Evolutionary conservation across 2,329 filamentous ascomycete species (phyloP).

Genomic region (Aspergillus brunneoviolaceus): DNA sequence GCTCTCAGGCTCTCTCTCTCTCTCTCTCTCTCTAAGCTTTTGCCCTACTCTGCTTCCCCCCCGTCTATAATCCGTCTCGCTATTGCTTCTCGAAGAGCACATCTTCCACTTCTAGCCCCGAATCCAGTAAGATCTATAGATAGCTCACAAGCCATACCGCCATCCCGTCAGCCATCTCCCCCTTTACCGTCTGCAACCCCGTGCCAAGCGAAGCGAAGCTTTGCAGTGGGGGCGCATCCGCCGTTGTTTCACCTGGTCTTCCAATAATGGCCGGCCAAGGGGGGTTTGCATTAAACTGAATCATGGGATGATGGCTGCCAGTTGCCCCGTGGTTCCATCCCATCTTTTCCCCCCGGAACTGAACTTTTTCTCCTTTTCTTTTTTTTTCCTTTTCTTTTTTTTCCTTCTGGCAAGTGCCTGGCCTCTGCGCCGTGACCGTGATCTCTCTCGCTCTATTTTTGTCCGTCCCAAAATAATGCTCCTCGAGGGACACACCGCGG

Average conservation of each 20-base stretch:
- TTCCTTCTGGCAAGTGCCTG: not conserved
- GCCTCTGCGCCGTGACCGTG: not conserved
- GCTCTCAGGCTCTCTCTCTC: too few species aligned
- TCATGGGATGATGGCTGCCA: not conserved
- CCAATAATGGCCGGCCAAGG: not conserved
- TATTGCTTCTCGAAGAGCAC: not conserved
- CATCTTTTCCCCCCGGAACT: not conserved
- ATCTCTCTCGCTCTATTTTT: not conserved
- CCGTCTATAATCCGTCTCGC: not conserved
- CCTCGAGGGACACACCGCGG: not conserved
- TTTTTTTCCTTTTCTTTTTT: not conserved
- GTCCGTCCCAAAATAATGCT: not conserved
- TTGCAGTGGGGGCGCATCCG: slow-evolving; percentile 2
- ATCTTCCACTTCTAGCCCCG: not conserved
- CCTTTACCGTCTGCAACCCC: not conserved
- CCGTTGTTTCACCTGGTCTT: not conserved
- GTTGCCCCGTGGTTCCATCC: not conserved
- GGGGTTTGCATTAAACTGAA: not conserved
- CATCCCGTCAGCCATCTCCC: not conserved
- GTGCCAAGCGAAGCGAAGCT: slow-evolving; percentile 7
- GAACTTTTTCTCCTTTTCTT: not conserved
- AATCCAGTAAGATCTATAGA: not conserved
- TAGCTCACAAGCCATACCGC: not conserved
- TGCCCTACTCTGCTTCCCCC: not conserved
- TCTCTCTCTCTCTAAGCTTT: too few species aligned